These are phyloP conservation scores for Cercophora scortea DNA, from an alignment of 495 filamentous ascomycete genomes.

Conservation along the genomic window DNA sequence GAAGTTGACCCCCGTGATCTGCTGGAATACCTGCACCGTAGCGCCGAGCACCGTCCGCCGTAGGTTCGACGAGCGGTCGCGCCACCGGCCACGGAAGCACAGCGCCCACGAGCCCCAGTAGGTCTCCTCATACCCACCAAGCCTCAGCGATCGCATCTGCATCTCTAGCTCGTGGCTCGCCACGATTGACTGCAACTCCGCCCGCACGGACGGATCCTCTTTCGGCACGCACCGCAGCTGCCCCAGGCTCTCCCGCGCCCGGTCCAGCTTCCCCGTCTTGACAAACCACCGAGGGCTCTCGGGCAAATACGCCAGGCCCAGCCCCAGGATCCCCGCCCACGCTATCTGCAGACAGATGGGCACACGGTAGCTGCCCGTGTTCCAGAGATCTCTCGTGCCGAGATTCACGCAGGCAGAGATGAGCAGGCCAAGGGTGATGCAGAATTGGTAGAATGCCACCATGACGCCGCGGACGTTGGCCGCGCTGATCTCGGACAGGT, in stretches of 20 bases:
- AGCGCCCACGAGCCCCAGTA: slow-evolving; percentile 53
- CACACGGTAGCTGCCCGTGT: slow-evolving; percentile 67
- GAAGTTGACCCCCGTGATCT: slow-evolving; percentile 47
- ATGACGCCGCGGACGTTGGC: slow-evolving; percentile 72
- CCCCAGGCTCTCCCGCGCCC: slow-evolving; percentile 46
- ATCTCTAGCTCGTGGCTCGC: slow-evolving; percentile 48
- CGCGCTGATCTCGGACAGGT: slow-evolving; percentile 72
- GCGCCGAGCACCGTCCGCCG: slow-evolving; percentile 12
- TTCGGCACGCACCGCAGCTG: slow-evolving; percentile 51
- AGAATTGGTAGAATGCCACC: slow-evolving; percentile 70
- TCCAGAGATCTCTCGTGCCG: slow-evolving; percentile 52
- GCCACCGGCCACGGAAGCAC: slow-evolving; percentile 62
- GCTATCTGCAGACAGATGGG: slow-evolving; percentile 71
- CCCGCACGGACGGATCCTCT: slow-evolving; percentile 51
- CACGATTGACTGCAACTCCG: slow-evolving; percentile 66
- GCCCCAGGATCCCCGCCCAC: slow-evolving; percentile 65
- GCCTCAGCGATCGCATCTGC: background rate
- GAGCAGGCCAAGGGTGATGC: slow-evolving; percentile 75
- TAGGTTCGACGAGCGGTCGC: slow-evolving; percentile 64
- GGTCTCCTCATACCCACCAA: background rate
- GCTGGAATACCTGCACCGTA: slow-evolving; percentile 56
- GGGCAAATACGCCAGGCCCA: slow-evolving; percentile 63
- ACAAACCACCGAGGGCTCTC: slow-evolving; percentile 75
- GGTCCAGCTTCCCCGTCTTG: slow-evolving; percentile 58
- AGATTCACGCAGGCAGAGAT: slow-evolving; percentile 71